phyloP scores from a whole-genome alignment of 108 stramenopile genomes.

The Conticribra guillardii region DNA sequence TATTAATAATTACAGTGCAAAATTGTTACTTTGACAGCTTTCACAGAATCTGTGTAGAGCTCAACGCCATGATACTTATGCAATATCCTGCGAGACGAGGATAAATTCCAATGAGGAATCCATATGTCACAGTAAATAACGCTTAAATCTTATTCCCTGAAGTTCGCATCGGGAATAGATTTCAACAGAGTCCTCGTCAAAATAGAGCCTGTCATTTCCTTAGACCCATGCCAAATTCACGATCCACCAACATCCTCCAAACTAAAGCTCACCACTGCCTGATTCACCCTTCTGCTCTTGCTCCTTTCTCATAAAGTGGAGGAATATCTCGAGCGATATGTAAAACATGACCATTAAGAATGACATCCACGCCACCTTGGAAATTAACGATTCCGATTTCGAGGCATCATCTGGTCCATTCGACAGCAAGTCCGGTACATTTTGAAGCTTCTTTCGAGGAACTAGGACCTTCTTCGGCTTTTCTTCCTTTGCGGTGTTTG shows the following conservation, averaged over 20 bases:
- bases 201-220: too few relatives aligned
- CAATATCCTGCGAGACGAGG: too few relatives aligned
- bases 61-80: too few relatives aligned
- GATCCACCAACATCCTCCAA: neutral
- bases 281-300: neutral
- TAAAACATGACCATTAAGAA: neutral
- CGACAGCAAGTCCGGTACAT: conserved; percentile 26
- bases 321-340: neutral
- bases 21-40: too few relatives aligned
- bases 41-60: too few relatives aligned
- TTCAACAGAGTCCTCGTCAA: too few relatives aligned
- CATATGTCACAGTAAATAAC: too few relatives aligned
- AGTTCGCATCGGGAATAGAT: too few relatives aligned
- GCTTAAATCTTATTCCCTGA: too few relatives aligned
- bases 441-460: conserved; percentile 35
- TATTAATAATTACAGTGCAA: too few relatives aligned
- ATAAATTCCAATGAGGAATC: too few relatives aligned
- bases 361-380: neutral
- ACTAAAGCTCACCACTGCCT: neutral
- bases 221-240: neutral
- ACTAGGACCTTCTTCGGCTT: conserved; percentile 27
- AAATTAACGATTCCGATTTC: neutral
- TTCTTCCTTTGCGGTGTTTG: neutral
- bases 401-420: conserved; percentile 18
- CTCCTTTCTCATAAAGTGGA: neutral